Base-by-base conservation (phyloP, 2,329 filamentous ascomycete species). In the Diaporthe vexans region DNA sequence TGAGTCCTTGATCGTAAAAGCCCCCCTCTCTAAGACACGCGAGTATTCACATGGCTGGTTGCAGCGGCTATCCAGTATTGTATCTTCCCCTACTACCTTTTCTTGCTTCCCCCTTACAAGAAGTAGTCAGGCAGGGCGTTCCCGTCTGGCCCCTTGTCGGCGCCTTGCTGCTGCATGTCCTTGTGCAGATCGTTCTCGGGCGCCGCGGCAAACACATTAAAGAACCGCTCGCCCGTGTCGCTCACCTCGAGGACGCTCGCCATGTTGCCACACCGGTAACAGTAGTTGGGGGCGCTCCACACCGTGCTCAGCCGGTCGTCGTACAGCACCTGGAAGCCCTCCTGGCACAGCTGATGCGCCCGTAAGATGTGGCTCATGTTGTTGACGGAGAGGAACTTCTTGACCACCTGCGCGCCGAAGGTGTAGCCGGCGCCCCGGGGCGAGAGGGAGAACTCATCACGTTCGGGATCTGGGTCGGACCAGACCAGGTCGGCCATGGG, bases 401-500 rank as follows among this genome's bases (percentile, higher is more conserved):
- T 97, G 69, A 99, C 97, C 21, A 99, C 97, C 83, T 98, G 97
- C 9, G 95, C 95, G 73, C 97, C 97, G 82, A 99, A 99, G 0
- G 96, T 98, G 83, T 99, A 99, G 33, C 97, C 97, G 26, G 97
- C 97, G 57, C 97, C 97, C 76, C 97, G 91, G 3, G 97, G 97
- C 10, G 94, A 97, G 21, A 99, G 90, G 9, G 94, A 97, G 84
- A 99, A 99, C 83, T 99, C 97, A 84, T 99, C 97, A 73, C 95
- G 91, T 79, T 99, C 97, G n/a, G 94, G 93, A 82, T 99, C 97
- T 0, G 97, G 97, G 82, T 99, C 97, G 26, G 95, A 98, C 97
- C 97, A 99, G 43, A 99, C 97, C 7, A 99, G 87, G 83, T 99
- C 97, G n/a, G 97, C 97, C 97, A 99, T 99, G 46, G 97, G 97